A percentile compares a stretch with the other conserved stretches of the same genome.
Evolutionary conservation across 2,329 filamentous ascomycete genomes (phyloP).

Genomic region (Hypoxylon sp.): DNA sequence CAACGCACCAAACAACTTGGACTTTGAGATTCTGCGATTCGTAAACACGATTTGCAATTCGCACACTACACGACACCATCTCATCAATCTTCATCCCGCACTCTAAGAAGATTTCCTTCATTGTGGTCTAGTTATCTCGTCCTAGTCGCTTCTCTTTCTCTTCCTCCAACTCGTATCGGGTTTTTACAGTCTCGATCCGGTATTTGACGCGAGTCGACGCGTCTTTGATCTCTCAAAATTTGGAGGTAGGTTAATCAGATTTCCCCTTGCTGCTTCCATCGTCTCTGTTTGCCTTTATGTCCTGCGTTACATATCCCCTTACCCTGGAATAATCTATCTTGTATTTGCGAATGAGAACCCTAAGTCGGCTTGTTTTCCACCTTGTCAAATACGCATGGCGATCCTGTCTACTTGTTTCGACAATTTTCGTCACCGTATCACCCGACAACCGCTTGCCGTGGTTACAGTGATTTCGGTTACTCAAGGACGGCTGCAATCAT

Average conservation of each 20-base stretch:
- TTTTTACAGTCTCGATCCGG: slow-evolving; percentile 20
- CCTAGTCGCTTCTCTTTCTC: neutral
- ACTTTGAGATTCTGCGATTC: slow-evolving; percentile 15
- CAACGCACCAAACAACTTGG: slow-evolving; percentile 46
- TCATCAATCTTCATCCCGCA: slow-evolving; percentile 15
- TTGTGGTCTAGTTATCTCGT: slow-evolving; percentile 10
- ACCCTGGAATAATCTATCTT: neutral
- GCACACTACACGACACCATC: slow-evolving; percentile 23
- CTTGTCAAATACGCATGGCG: neutral
- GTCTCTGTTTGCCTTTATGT: neutral
- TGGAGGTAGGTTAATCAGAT: slow-evolving; percentile 34
- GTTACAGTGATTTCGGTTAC: neutral
- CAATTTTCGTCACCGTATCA: slow-evolving; percentile 3
- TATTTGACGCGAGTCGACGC: slow-evolving; percentile 29
- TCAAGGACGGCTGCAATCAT: neutral
- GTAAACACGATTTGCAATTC: slow-evolving; percentile 21
- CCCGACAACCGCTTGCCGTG: neutral
- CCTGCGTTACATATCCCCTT: neutral
- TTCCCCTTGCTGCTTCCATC: slow-evolving; percentile 8
- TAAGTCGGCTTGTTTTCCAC: neutral
- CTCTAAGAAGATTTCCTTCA: slow-evolving; percentile 5
- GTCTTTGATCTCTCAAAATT: slow-evolving; percentile 28
- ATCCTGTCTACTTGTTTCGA: slow-evolving; percentile 1
- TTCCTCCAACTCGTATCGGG: neutral
- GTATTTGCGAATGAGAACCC: neutral